Conservation (phyloP, 2,329 filamentous ascomycete species). For the Fusarium domesticum region DNA sequence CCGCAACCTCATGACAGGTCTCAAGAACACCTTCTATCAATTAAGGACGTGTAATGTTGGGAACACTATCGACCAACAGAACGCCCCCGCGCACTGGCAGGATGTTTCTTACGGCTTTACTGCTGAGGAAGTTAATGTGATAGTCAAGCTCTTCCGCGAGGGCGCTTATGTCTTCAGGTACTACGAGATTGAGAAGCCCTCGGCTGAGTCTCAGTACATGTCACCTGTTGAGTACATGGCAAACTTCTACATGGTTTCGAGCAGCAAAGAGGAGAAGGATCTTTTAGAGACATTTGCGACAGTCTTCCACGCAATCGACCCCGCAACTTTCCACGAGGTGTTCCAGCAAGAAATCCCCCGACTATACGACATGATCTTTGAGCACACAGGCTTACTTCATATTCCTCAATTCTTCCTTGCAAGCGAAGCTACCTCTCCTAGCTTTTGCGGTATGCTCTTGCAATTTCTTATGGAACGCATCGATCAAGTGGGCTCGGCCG, state of each 20-base stretch:
- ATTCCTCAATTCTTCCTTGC: constrained; percentile 97
- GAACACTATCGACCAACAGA: constrained; percentile 68
- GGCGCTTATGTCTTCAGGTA: constrained; percentile 96
- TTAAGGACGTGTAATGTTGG: constrained; percentile 83
- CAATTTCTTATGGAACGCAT: constrained; percentile 97
- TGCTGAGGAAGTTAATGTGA: constrained; percentile 92
- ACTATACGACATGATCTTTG: constrained; percentile 96
- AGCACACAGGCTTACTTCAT: constrained; percentile 89
- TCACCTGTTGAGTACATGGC: constrained; percentile 90
- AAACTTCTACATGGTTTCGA: constrained; percentile 92
- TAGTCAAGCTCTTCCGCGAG: constrained; percentile 96
- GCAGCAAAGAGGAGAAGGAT: constrained; percentile 94
- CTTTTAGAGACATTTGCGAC: constrained; percentile 96
- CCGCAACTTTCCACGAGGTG: constrained; percentile 96
- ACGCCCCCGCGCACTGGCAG: constrained; percentile 85
- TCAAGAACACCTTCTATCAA: constrained; percentile 97
- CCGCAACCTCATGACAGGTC: constrained; percentile 89
- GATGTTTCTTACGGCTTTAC: constrained; percentile 96
- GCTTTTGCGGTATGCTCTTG: constrained; percentile 96
- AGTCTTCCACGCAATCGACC: constrained; percentile 97
- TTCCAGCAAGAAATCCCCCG: constrained; percentile 97
- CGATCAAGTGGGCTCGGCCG: constrained; percentile 86
- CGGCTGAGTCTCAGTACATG: constrained; percentile 68
- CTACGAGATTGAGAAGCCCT: constrained; percentile 83
- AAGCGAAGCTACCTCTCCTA: constrained; percentile 96